A percentile compares a stretch with the other conserved stretches of the same genome.
Conservation (phyloP, 257 asterid genomes). For the Anisodus tanguticus region DNA sequence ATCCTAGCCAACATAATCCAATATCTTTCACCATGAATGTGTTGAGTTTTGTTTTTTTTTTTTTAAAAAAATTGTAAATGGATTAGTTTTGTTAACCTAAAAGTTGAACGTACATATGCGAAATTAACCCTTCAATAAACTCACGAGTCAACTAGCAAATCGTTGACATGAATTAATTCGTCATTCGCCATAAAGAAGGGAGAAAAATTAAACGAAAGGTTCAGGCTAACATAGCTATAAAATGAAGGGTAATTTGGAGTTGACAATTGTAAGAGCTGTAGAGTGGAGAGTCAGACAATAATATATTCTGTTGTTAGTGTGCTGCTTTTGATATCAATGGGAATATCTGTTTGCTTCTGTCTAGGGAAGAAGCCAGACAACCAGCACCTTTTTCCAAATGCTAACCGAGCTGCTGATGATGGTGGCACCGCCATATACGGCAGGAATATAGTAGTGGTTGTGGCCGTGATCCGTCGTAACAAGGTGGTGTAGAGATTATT, state of each 20-base stretch:
- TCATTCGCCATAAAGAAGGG: too few species aligned
- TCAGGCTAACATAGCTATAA: neutral
- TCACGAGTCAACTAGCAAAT: constrained; percentile 1
- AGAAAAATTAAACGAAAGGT: too few species aligned
- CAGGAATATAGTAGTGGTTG: too few species aligned
- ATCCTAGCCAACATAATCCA: too few species aligned
- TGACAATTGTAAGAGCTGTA: neutral
- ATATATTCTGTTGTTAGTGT: neutral
- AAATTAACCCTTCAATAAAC: neutral
- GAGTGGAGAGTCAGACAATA: neutral
- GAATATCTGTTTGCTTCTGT: neutral
- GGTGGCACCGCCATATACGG: neutral
- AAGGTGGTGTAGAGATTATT: too few species aligned
- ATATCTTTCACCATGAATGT: too few species aligned
- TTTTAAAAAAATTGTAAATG: too few species aligned
- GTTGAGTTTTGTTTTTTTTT: too few species aligned
- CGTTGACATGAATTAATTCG: neutral
- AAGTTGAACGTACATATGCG: too few species aligned
- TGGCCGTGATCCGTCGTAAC: too few species aligned
- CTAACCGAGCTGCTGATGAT: neutral
- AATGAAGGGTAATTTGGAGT: neutral
- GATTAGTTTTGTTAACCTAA: too few species aligned
- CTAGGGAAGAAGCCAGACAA: neutral
- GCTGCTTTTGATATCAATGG: neutral
- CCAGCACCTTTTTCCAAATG: neutral